Conservation (phyloP, 768 basidiomycete species). For the Sistotremastrum suecicum region DNA sequence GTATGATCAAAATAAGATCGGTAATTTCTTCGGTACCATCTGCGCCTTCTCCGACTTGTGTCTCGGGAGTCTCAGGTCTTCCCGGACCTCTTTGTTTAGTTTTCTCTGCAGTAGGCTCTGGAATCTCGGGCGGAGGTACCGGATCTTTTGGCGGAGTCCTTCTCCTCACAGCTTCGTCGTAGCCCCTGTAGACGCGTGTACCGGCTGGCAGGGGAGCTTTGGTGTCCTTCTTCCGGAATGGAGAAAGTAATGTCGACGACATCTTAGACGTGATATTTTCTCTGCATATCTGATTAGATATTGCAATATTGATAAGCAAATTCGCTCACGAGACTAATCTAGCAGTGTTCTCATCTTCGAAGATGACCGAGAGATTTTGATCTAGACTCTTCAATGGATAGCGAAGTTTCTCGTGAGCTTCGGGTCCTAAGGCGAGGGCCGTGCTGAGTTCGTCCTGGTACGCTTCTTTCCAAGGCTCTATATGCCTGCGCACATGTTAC, state of each 20-base stretch:
- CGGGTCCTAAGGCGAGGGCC: conserved; percentile 17
- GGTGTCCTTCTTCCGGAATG: not conserved
- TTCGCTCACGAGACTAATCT: conserved; percentile 17
- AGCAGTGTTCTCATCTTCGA: conserved; percentile 22
- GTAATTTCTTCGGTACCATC: conserved; percentile 17
- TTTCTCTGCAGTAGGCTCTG: not conserved
- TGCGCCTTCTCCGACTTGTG: conserved; percentile 2
- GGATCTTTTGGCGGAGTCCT: conserved; percentile 1
- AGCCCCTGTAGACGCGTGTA: conserved; percentile 19
- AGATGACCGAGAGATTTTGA: conserved; percentile 17
- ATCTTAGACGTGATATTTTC: not conserved
- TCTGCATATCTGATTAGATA: no score
- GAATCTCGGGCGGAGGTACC: conserved; percentile 6
- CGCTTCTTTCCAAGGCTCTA: conserved; percentile 22
- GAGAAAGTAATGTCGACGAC: not conserved
- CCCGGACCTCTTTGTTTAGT: conserved; percentile 7
- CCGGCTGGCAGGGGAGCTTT: conserved; percentile 2
- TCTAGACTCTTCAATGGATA: conserved; percentile 11
- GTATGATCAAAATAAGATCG: conserved; percentile 28
- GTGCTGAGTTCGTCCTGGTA: conserved; percentile 24
- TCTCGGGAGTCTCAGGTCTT: not conserved
- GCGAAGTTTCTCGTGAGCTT: conserved; percentile 25
- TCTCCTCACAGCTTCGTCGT: conserved; percentile 12
- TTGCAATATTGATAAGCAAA: not conserved
- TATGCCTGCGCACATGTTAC: conserved; percentile 6